Percentiles rank a stretch among this genome's conserved stretches.
phyloP scores from a whole-genome alignment of 805 yeast genomes.

The Torulaspora gathmanii region DNA sequence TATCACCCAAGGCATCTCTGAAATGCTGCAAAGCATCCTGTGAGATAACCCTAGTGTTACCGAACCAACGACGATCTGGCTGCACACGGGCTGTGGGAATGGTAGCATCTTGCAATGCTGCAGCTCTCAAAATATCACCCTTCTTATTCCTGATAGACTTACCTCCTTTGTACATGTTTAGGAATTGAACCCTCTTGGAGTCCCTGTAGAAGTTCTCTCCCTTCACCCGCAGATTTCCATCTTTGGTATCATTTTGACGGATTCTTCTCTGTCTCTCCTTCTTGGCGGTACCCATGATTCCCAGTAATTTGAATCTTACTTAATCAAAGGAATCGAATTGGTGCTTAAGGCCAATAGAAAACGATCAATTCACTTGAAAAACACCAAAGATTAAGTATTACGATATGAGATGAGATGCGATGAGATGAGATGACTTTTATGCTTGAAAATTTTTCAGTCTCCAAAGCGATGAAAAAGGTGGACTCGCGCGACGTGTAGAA shows the following conservation, averaged over 20 bases:
- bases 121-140: slow-evolving; percentile 85
- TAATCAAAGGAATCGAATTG: not conserved
- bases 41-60: slow-evolving; percentile 93
- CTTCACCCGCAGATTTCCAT: slow-evolving; percentile 87
- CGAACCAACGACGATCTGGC: slow-evolving; percentile 97
- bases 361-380: not conserved
- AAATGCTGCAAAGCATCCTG: slow-evolving; percentile 94
- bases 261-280: slow-evolving; percentile 84
- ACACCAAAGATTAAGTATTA: not conserved
- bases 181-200: slow-evolving; percentile 83
- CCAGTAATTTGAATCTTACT: too few species aligned
- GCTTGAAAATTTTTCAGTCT: slow-evolving; percentile 15
- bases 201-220: slow-evolving; percentile 97
- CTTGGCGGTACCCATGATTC: slow-evolving; percentile 87
- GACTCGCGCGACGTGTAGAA: not conserved
- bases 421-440: slow-evolving; percentile 16
- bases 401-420: slow-evolving; percentile 13
- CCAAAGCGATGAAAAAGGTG: not conserved
- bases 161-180: slow-evolving; percentile 91
- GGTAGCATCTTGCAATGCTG: slow-evolving; percentile 80
- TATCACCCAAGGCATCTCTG: slow-evolving; percentile 88
- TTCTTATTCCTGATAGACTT: slow-evolving; percentile 78
- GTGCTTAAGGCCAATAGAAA: too few species aligned
- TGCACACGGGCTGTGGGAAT: slow-evolving; percentile 89
- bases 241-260: slow-evolving; percentile 75